Evolutionary conservation across 2,329 filamentous ascomycete species (phyloP), one percentile per base, ranked within the genome.

Genomic region (Penicillium sp.): DNA sequence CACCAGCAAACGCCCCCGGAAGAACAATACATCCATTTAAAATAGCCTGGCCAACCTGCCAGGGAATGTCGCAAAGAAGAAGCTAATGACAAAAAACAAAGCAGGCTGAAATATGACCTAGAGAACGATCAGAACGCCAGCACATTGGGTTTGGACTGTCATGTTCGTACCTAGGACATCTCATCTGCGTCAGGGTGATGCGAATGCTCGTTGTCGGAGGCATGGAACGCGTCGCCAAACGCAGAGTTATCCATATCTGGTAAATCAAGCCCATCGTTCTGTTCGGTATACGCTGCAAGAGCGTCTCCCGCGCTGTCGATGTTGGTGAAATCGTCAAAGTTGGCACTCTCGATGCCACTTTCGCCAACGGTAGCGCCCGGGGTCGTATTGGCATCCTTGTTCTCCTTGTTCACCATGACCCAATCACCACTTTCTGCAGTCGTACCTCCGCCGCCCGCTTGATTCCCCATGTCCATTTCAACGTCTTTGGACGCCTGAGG

Each of bases 181-280:
- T 72, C 69, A 42, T 71, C 69, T 4, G 63, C 61, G 39, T 72
- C 68, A 36, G 63, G 67, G 48, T 69, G 61, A 50, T 71, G 65
- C n/a, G 58, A 65, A 51, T 67, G 61, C 47, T 73, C 68, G 49
- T 71, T 70, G 52, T 78, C 74, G 40, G 76, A 75, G 12, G 73
- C 74, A 54, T 90, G 86, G 68, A 91, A 88, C 0, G 88, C 88
- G 58, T 93, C 86, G 3, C 86, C 88, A 71, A 93, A 93, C 1
- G 86, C 88, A 33, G 84, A 88, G 61, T 90, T 85, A 40, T 88
- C 85, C 73, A 89, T 79, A 53, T 84, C 85, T 7, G 78, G 80
- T 37, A 77, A 64, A 55, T 76, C 76, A 4, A 76, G 66, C 3
- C 70, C 70, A 47, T 76, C 75, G 43, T 79, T 75, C 11, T 80